Conservation (phyloP, 495 filamentous ascomycete genomes). For the Aspergillus sclerotioniger region DNA sequence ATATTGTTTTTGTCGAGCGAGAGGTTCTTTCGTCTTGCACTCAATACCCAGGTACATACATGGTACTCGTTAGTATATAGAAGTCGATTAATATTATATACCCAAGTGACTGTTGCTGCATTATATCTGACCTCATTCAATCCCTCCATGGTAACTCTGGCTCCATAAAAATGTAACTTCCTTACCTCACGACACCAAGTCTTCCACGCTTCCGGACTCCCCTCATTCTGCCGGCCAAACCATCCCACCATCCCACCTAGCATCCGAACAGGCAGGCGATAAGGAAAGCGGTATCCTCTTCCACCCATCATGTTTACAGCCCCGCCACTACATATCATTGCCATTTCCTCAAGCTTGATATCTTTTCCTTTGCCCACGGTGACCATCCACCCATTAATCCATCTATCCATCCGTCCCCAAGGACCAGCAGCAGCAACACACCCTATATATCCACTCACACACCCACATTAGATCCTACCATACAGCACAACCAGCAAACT, state of each 20-base stretch:
- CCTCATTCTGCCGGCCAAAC: background rate
- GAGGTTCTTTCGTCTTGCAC: background rate
- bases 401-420: too few species aligned
- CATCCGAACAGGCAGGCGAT: background rate
- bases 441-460: too few species aligned
- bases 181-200: background rate
- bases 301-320: constrained; percentile 1
- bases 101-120: background rate
- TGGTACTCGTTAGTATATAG: constrained; percentile 9
- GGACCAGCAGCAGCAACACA: too few species aligned
- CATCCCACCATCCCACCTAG: background rate
- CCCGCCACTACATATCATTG: background rate
- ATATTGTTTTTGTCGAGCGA: constrained; percentile 3
- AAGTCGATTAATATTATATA: constrained; percentile 11
- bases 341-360: too few species aligned
- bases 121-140: background rate
- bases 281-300: background rate
- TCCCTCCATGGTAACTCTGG: background rate
- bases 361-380: too few species aligned
- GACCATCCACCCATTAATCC: too few species aligned
- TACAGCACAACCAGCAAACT: background rate
- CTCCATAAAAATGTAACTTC: background rate
- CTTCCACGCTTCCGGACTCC: background rate
- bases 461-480: too few species aligned
- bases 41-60: constrained; percentile 16